Evolutionary conservation across 495 filamentous ascomycete species (phyloP).

Genomic region (Venustampulla echinocandica): DNA sequence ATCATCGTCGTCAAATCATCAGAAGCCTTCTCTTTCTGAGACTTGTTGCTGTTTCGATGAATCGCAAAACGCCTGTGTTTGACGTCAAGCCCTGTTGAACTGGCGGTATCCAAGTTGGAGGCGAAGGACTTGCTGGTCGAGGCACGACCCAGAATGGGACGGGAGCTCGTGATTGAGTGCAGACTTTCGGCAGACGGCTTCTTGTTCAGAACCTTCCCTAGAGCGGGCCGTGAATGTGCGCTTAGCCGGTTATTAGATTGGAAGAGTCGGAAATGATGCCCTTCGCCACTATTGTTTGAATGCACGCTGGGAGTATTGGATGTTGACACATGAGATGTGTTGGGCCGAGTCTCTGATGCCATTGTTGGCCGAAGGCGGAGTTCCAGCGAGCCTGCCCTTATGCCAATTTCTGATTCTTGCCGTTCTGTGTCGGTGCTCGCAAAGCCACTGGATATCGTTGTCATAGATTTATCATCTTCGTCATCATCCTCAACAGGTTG

Average conservation of each 20-base stretch:
- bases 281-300: slow-evolving; percentile 32
- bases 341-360: slow-evolving; percentile 46
- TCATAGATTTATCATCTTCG: slow-evolving; percentile 40
- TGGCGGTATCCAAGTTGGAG: slow-evolving; percentile 34
- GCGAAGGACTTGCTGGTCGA: slow-evolving; percentile 46
- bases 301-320: slow-evolving; percentile 43
- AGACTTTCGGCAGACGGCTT: slow-evolving; percentile 64
- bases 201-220: slow-evolving; percentile 38
- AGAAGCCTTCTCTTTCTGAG: slow-evolving; percentile 47
- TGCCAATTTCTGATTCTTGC: slow-evolving; percentile 24
- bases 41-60: slow-evolving; percentile 40
- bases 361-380: slow-evolving; percentile 72
- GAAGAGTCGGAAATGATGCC: slow-evolving; percentile 47
- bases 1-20: slow-evolving; percentile 99
- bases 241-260: slow-evolving; percentile 25
- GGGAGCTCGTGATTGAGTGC: slow-evolving; percentile 34
- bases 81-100: slow-evolving; percentile 34
- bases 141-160: slow-evolving; percentile 36
- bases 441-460: neutral
- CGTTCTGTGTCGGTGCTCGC: neutral
- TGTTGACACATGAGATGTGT: slow-evolving; percentile 30
- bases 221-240: slow-evolving; percentile 23
- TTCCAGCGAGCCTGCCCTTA: slow-evolving; percentile 60
- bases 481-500: slow-evolving; percentile 38
- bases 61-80: slow-evolving; percentile 46